These are phyloP conservation scores for Lentinula lateritia DNA, from an alignment of 768 basidiomycete species.

Conservation along the genomic window DNA sequence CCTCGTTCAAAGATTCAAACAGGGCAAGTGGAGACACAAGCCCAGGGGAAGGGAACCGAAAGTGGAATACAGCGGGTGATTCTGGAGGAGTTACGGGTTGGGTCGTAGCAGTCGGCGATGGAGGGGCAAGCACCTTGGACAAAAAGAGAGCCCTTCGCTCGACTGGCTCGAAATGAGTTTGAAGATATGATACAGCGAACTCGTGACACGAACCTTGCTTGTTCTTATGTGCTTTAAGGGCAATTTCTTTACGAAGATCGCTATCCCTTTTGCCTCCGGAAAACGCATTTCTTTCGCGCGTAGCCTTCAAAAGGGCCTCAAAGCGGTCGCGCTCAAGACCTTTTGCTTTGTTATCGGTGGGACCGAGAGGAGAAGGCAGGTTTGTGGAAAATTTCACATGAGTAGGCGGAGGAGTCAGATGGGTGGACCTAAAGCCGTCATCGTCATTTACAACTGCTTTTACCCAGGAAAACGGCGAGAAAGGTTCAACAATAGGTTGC, in stretches of 20 bases:
- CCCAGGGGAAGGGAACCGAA: constrained; percentile 63
- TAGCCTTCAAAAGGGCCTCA: constrained; percentile 55
- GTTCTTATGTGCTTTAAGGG: constrained; percentile 63
- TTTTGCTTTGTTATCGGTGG: constrained; percentile 30
- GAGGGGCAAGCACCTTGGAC: constrained; percentile 65
- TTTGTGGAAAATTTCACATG: constrained; percentile 32
- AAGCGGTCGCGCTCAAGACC: constrained; percentile 64
- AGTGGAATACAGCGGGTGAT: constrained; percentile 66
- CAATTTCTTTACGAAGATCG: constrained; percentile 71
- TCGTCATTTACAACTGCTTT: constrained; percentile 19
- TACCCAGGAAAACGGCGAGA: constrained; percentile 51
- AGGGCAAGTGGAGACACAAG: constrained; percentile 57
- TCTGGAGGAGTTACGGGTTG: constrained; percentile 64
- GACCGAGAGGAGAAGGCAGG: constrained; percentile 47
- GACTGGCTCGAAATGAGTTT: constrained; percentile 30
- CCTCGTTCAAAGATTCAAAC: constrained; percentile 44
- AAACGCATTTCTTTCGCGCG: constrained; percentile 48
- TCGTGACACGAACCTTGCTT: constrained; percentile 56
- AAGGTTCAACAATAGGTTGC: constrained; percentile 45
- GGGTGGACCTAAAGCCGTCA: constrained; percentile 51
- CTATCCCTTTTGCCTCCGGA: constrained; percentile 39
- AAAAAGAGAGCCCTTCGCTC: constrained; percentile 74
- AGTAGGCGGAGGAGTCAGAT: constrained; percentile 52
- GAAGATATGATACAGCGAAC: neutral
- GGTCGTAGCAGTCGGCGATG: constrained; percentile 51